Evolutionary conservation across 495 filamentous ascomycete species (phyloP).

Genomic region (Chaetomidium leptoderma): DNA sequence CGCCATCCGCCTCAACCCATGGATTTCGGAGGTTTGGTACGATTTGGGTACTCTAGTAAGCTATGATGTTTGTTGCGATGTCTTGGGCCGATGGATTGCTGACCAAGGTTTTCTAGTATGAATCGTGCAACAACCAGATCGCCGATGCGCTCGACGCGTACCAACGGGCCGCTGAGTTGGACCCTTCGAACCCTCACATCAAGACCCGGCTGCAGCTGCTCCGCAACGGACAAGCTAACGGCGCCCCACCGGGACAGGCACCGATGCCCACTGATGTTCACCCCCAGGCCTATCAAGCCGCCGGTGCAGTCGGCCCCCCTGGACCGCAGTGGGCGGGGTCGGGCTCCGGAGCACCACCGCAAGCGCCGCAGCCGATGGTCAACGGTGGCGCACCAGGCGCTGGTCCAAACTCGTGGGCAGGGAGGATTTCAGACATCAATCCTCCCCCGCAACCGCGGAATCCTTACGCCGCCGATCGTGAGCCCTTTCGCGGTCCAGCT

Average conservation of each 20-base stretch:
- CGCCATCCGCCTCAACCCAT: slow-evolving; percentile 94
- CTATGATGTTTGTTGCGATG: slow-evolving; percentile 26
- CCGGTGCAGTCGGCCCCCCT: slow-evolving; percentile 61
- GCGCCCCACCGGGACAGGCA: slow-evolving; percentile 56
- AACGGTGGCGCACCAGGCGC: slow-evolving; percentile 58
- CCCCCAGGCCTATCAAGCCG: slow-evolving; percentile 74
- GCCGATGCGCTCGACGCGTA: slow-evolving; percentile 95
- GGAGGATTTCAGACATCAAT: slow-evolving; percentile 73
- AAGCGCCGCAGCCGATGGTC: slow-evolving; percentile 42
- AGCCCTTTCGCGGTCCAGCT: slow-evolving; percentile 56
- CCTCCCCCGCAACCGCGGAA: slow-evolving; percentile 67
- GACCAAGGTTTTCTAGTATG: slow-evolving; percentile 59
- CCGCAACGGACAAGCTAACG: slow-evolving; percentile 67
- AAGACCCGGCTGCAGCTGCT: slow-evolving; percentile 89
- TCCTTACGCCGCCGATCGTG: slow-evolving; percentile 67
- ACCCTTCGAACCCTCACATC: slow-evolving; percentile 90
- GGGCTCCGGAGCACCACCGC: slow-evolving; percentile 53
- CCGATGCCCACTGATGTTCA: slow-evolving; percentile 55
- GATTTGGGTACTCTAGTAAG: slow-evolving; percentile 93
- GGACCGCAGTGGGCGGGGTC: slow-evolving; percentile 82
- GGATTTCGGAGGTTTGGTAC: slow-evolving; percentile 99
- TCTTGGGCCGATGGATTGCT: slow-evolving; percentile 14
- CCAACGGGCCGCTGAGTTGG: slow-evolving; percentile 87
- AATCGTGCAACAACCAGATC: slow-evolving; percentile 98
- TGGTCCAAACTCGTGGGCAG: slow-evolving; percentile 65